Evolutionary conservation across 2,329 filamentous ascomycete species (phyloP).

Genomic region (Aspergillus calidoustus): DNA sequence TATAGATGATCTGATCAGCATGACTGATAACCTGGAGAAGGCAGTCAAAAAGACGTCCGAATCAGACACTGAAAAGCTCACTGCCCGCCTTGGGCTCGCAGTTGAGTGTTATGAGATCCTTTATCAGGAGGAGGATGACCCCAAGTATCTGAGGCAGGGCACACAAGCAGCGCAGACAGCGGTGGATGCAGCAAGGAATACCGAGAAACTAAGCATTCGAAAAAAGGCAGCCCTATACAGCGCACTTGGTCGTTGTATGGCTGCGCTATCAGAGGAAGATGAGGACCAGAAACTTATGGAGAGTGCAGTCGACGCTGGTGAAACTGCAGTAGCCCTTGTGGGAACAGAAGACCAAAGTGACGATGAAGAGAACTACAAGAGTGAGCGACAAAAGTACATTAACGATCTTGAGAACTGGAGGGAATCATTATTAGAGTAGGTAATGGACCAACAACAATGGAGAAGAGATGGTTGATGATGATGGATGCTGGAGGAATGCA

Average conservation of each 20-base stretch:
- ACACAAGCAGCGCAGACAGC: not conserved
- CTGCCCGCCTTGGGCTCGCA: not conserved
- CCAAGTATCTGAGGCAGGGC: not conserved
- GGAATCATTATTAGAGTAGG: not conserved
- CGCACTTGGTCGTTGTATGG: not conserved
- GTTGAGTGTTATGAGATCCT: not conserved
- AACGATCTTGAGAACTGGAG: not conserved
- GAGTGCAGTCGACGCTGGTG: not conserved
- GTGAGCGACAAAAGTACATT: not conserved
- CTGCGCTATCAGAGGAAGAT: not conserved
- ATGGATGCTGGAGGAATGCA: no score
- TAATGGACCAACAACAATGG: not conserved
- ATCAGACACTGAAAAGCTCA: not conserved
- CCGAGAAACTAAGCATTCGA: not conserved
- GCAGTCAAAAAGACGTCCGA: not conserved
- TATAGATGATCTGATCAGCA: not conserved
- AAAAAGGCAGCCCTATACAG: not conserved
- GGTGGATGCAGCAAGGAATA: not conserved
- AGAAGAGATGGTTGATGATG: not conserved
- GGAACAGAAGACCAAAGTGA: not conserved
- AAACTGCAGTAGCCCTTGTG: not conserved
- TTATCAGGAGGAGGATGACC: not conserved
- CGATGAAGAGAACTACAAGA: not conserved
- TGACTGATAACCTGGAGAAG: not conserved
- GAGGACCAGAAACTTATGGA: not conserved